A percentile compares a stretch with the other conserved stretches of the same genome.
Conservation (phyloP, 73 alveolate species). For the Paramecium caudatum region DNA sequence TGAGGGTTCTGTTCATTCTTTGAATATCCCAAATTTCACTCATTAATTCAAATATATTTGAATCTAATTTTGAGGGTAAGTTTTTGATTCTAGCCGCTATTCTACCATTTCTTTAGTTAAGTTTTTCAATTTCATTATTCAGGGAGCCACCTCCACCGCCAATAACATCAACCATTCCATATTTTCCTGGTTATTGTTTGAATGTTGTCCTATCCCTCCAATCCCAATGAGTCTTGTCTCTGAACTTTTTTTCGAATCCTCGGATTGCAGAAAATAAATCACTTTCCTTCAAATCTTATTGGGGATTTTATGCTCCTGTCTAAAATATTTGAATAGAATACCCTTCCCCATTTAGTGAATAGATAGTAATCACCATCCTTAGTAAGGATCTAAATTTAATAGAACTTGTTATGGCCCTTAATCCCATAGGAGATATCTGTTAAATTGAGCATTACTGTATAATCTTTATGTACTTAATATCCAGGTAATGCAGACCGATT, state of each 20-base stretch:
- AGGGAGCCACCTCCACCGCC: slow-evolving; percentile 73
- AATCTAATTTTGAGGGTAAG: slow-evolving; percentile 27
- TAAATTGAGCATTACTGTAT: slow-evolving; percentile 71
- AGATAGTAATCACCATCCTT: slow-evolving; percentile 79
- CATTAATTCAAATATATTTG: slow-evolving; percentile 76
- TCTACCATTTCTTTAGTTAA: slow-evolving; percentile 67
- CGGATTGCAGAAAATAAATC: slow-evolving; percentile 81
- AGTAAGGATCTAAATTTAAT: slow-evolving; percentile 78
- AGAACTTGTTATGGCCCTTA: slow-evolving; percentile 83
- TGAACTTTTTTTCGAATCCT: slow-evolving; percentile 77
- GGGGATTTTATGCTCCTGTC: slow-evolving; percentile 77
- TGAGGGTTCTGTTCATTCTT: slow-evolving; percentile 84
- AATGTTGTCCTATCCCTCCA: slow-evolving; percentile 82
- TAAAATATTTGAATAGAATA: not conserved
- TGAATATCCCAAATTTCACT: slow-evolving; percentile 86
- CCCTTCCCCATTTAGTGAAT: slow-evolving; percentile 82
- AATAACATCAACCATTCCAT: slow-evolving; percentile 77
- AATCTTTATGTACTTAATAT: slow-evolving; percentile 75
- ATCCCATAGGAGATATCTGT: slow-evolving; percentile 81
- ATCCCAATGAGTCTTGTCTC: slow-evolving; percentile 81
- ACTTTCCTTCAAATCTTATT: slow-evolving; percentile 66
- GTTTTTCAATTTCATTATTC: slow-evolving; percentile 71
- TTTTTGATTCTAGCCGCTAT: slow-evolving; percentile 58
- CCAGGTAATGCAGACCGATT: slow-evolving; percentile 34
- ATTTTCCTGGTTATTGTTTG: slow-evolving; percentile 80